Evolutionary conservation across 108 stramenopile species (phyloP).

Genomic region (Epithemia pelagica): DNA sequence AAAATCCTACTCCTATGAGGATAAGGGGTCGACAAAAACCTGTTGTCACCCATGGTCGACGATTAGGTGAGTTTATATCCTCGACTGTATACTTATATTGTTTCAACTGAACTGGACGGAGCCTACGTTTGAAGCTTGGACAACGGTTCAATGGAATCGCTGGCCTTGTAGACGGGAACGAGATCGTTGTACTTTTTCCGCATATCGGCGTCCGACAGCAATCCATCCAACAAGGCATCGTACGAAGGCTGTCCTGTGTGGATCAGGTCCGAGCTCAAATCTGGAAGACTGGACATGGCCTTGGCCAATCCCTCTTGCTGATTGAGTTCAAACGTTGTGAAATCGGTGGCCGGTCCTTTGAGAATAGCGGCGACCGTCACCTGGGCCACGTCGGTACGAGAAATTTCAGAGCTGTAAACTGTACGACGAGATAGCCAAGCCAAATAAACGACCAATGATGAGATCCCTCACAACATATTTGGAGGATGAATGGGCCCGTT

Average conservation of each 20-base stretch:
- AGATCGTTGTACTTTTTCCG: slow-evolving; percentile 7
- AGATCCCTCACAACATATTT: no score
- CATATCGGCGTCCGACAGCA: slow-evolving; percentile 12
- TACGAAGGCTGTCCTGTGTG: slow-evolving; percentile 8
- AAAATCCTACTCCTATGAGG: no score
- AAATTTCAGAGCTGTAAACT: slow-evolving; percentile 15
- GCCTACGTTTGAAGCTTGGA: not conserved
- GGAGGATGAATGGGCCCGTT: no score
- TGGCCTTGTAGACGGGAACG: not conserved
- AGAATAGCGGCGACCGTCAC: slow-evolving; percentile 13
- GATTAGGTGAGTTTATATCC: no score
- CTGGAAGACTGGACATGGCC: not conserved
- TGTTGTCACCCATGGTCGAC: no score
- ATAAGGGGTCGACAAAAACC: no score
- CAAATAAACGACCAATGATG: no score
- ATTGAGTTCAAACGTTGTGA: slow-evolving; percentile 15
- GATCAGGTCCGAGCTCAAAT: not conserved
- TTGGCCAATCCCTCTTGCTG: slow-evolving; percentile 10
- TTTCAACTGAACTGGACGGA: no score
- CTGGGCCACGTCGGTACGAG: slow-evolving; percentile 11
- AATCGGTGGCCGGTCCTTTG: slow-evolving; percentile 13
- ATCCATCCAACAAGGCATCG: slow-evolving; percentile 14
- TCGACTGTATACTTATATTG: no score
- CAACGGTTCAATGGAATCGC: not conserved
- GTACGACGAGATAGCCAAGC: no score